Conservation (phyloP, 2,329 filamentous ascomycete species). For the Thermochaetoides dissita region DNA sequence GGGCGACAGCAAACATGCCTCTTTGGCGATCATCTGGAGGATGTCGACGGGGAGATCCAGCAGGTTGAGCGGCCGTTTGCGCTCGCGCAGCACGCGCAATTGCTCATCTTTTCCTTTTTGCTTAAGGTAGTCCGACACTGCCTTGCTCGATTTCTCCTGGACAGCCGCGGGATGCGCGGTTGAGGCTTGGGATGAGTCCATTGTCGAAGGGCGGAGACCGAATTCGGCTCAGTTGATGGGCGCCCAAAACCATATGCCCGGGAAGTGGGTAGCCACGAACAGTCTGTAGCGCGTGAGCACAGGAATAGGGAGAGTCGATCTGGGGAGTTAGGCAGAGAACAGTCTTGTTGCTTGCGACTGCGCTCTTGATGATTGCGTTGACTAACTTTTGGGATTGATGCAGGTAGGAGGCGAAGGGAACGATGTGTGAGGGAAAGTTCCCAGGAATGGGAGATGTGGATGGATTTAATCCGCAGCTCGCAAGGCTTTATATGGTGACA, state of each 20-base stretch:
- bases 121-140: conserved; percentile 32
- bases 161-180: conserved; percentile 9
- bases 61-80: conserved; percentile 45
- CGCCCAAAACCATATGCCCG: conserved; percentile 3
- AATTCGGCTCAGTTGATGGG: conserved; percentile 4
- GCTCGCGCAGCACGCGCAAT: conserved; percentile 36
- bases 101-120: conserved; percentile 53
- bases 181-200: conserved; percentile 10
- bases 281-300: too few relatives aligned
- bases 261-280: neutral
- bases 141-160: conserved; percentile 9
- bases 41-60: conserved; percentile 68
- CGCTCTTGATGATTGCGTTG: too few relatives aligned
- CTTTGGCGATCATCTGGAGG: conserved; percentile 63
- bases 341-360: too few relatives aligned
- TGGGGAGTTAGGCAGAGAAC: too few relatives aligned
- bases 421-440: too few relatives aligned
- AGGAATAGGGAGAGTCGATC: too few relatives aligned
- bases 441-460: too few relatives aligned
- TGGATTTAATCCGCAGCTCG: too few relatives aligned
- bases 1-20: conserved; percentile 34
- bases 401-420: too few relatives aligned
- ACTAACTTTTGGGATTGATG: too few relatives aligned
- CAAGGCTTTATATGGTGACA: too few relatives aligned
- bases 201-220: conserved; percentile 4